phyloP scores from a whole-genome alignment of 2,329 filamentous ascomycete genomes.

The Colletotrichum costaricense region DNA sequence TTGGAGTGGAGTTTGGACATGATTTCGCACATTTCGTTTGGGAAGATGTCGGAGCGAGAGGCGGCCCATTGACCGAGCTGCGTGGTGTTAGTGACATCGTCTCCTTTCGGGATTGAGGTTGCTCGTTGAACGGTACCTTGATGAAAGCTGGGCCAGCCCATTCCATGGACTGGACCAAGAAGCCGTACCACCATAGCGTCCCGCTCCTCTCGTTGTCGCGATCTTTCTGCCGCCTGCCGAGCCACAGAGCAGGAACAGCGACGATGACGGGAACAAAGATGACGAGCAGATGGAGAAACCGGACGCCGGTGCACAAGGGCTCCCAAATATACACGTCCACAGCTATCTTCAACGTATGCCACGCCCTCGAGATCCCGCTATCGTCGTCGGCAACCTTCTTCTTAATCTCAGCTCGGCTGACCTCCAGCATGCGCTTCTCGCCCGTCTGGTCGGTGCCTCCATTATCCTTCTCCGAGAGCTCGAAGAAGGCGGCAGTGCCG shows the following conservation, averaged over 20 bases:
- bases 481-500: conserved; percentile 67
- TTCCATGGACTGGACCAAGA: conserved; percentile 91
- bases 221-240: conserved; percentile 73
- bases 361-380: conserved; percentile 66
- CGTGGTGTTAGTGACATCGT: neutral
- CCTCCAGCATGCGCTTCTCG: conserved; percentile 88
- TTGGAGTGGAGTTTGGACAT: conserved; percentile 97
- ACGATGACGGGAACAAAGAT: conserved; percentile 94
- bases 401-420: conserved; percentile 80
- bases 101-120: no score
- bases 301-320: conserved; percentile 84
- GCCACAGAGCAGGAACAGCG: conserved; percentile 82
- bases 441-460: conserved; percentile 68
- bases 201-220: conserved; percentile 82
- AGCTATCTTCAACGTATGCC: conserved; percentile 71
- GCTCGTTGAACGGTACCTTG: conserved; percentile 74
- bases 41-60: conserved; percentile 95
- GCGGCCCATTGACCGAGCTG: conserved; percentile 98
- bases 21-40: conserved; percentile 87
- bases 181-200: conserved; percentile 94
- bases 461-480: conserved; percentile 67
- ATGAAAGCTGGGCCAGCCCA: conserved; percentile 95
- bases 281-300: conserved; percentile 87
- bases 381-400: conserved; percentile 74
- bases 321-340: conserved; percentile 83